These are phyloP conservation scores for Anthracocystis walkeri DNA, from an alignment of 1,284 basidiomycete genomes.

Conservation along the genomic window DNA sequence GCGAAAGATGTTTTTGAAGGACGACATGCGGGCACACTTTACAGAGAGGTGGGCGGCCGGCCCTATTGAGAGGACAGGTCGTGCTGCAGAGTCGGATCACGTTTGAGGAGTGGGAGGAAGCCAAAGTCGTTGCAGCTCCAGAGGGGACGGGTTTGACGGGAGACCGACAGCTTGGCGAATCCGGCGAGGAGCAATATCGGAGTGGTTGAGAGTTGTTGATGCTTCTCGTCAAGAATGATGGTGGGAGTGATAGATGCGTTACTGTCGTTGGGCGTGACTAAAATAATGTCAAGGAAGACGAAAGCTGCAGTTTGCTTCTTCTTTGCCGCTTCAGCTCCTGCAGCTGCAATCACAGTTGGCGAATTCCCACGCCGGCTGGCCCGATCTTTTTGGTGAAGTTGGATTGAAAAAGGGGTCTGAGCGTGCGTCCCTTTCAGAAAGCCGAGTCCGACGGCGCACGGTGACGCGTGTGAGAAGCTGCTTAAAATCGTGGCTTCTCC, in stretches of 20 bases:
- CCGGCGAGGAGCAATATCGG: too few species aligned
- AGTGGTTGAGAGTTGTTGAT: too few species aligned
- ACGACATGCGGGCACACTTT: conserved; percentile 27
- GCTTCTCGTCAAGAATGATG: too few species aligned
- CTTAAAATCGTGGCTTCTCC: not conserved
- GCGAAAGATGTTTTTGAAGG: conserved; percentile 52
- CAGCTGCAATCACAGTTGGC: not conserved
- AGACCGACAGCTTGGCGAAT: too few species aligned
- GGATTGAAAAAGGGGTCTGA: not conserved
- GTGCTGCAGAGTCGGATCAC: too few species aligned
- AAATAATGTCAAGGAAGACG: not conserved
- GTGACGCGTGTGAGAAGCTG: conserved; percentile 1
- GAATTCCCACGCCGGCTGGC: conserved; percentile 6
- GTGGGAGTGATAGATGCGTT: too few species aligned
- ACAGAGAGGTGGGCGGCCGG: not conserved
- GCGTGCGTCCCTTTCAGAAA: not conserved
- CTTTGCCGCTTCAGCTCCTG: too few species aligned
- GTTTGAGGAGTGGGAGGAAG: too few species aligned
- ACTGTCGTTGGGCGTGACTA: too few species aligned
- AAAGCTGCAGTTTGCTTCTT: not conserved
- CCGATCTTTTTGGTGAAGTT: not conserved
- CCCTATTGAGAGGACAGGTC: too few species aligned
- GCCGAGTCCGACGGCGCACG: conserved; percentile 9
- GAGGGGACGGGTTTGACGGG: too few species aligned
- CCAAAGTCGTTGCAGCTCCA: too few species aligned